Conservation (phyloP, 2,329 filamentous ascomycete species). For the Tolypocladium cylindrosporum region DNA sequence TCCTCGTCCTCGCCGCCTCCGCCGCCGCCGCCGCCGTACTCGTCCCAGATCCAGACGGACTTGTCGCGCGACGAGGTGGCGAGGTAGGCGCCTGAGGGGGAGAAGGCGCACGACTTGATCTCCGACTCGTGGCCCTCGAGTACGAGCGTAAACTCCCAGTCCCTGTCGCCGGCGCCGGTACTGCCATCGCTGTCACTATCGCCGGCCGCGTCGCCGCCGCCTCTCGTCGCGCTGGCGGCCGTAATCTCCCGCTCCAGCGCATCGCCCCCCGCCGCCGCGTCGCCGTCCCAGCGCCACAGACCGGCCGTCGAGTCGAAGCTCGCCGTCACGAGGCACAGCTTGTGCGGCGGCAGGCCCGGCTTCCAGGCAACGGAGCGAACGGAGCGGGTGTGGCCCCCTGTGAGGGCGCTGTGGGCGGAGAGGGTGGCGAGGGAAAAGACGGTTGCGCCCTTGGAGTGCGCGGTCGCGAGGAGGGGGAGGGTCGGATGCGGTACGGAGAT, state of each 20-base stretch:
- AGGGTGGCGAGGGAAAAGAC: conserved; percentile 82
- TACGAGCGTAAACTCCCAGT: conserved; percentile 88
- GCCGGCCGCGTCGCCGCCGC: conserved; percentile 29
- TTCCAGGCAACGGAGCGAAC: conserved; percentile 87
- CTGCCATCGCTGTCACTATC: conserved; percentile 37
- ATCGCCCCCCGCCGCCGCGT: conserved; percentile 11
- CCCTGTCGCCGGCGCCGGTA: conserved; percentile 54
- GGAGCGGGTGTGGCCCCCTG: conserved; percentile 82
- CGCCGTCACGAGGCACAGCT: conserved; percentile 77
- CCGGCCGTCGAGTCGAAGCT: conserved; percentile 92
- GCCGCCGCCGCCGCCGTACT: conserved; percentile 47
- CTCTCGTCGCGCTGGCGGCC: conserved; percentile 20
- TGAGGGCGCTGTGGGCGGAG: conserved; percentile 66
- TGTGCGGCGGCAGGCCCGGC: conserved; percentile 49
- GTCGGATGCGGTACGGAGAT: conserved; percentile 75
- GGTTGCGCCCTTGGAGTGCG: conserved; percentile 77
- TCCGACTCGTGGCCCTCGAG: conserved; percentile 94
- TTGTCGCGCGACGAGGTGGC: conserved; percentile 92
- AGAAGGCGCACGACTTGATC: conserved; percentile 72
- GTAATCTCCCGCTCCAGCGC: background rate
- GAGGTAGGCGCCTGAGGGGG: conserved; percentile 63
- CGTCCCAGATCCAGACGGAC: conserved; percentile 97
- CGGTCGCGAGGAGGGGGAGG: conserved; percentile 79
- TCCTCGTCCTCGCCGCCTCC: conserved; percentile 64
- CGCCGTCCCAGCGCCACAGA: conserved; percentile 61